Base-by-base conservation (phyloP, 208 protist species). In the Trypanosoma cruzi region DNA sequence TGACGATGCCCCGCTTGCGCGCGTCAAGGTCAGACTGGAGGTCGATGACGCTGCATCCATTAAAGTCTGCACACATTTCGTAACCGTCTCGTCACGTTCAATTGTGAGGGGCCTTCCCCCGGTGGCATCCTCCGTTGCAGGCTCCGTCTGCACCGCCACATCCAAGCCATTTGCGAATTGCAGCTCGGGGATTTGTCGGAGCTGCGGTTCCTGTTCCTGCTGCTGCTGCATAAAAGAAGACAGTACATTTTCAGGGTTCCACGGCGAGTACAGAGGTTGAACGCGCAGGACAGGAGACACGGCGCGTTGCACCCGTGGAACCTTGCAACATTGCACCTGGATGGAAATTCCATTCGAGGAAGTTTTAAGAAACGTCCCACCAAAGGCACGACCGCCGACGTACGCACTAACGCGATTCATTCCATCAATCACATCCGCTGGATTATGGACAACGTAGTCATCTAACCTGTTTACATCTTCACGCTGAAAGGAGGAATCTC, bases 321-420 rank as follows among this genome's bases (percentile, higher is more conserved):
- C 50, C 14, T 22, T 26, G 34, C 44, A 3, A 36, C 34, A 10
- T 52, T 2, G 26, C 31, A 40, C 24, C 0, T 20, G 4, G 7
- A 14, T 26, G 37, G 13, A 42, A 49, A 60, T 42, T 24, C 53
- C 55, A 52, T 31, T 16, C 34, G 7, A 50, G 16, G 14, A 6
- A 8, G 11, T 24, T 13, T 37, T 1, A 7, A 26, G 48, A 26
- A 31, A 53, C 22, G 54, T 48, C 32, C 40, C 29, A 22, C 37
- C 53, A 44, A 58, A 46, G 29, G 24, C 54, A 53, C 50, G 44
- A 4, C 42, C 60, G 20, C 22, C 32, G 32, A 40, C 56, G 60
- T 75, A 81, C 34, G 64, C 68, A 69, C 80, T 78, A 60, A 79
- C 66, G 36, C 80, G 72, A 64, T 82, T 77, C 65, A 79, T 67